These are phyloP conservation scores for Anastatica hierochuntica DNA, from an alignment of 345 rosid species.

Conservation along the genomic window DNA sequence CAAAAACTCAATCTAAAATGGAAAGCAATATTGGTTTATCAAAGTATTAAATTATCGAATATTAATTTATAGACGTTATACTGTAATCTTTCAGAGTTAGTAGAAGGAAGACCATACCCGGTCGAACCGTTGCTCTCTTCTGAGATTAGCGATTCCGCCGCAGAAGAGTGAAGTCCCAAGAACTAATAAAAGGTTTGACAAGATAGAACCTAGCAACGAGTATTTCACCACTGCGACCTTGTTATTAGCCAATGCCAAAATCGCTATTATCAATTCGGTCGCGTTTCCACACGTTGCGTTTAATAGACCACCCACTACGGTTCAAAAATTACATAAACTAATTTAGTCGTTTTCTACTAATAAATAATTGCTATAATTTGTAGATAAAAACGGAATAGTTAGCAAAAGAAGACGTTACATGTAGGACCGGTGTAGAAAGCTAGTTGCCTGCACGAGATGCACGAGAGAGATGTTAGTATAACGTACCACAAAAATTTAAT, in stretches of 20 bases:
- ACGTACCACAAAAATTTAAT: background rate
- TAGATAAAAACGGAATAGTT: background rate
- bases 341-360: no score
- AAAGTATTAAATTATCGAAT: no score
- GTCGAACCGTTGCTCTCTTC: slow-evolving; percentile 64
- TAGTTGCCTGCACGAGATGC: slow-evolving; percentile 56
- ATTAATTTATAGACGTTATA: no score
- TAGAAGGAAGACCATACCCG: slow-evolving; percentile 45
- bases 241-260: slow-evolving; percentile 53
- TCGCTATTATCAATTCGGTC: slow-evolving; percentile 81
- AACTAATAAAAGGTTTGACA: slow-evolving; percentile 82
- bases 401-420: slow-evolving; percentile 40
- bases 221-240: slow-evolving; percentile 71
- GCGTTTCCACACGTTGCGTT: slow-evolving; percentile 99
- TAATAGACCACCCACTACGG: slow-evolving; percentile 78
- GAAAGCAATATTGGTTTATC: no score
- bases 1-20: no score
- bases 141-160: slow-evolving; percentile 77
- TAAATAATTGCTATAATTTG: background rate
- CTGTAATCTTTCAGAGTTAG: no score
- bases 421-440: slow-evolving; percentile 85
- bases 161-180: slow-evolving; percentile 79
- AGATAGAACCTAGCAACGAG: slow-evolving; percentile 73
- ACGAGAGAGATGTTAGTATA: slow-evolving; percentile 1
- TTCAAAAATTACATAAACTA: background rate